phyloP scores from a whole-genome alignment of 1,284 basidiomycete genomes.

The Melampsora occidentalis region DNA sequence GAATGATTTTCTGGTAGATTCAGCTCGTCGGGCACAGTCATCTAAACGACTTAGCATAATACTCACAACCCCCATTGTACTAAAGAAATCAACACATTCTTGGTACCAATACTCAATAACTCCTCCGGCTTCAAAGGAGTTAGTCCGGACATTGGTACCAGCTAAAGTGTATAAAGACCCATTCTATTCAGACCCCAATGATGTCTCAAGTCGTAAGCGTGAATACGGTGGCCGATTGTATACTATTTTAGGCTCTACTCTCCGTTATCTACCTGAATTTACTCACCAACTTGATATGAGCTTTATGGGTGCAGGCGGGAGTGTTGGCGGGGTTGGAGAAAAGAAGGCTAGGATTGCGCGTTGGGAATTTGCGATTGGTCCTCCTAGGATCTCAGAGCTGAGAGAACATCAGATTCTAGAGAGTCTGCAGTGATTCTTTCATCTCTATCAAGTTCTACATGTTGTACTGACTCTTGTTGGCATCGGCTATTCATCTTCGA shows the following conservation, averaged over 20 bases:
- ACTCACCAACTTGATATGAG: constrained; percentile 40
- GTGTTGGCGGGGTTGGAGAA: not conserved
- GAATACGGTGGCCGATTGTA: constrained; percentile 80
- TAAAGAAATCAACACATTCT: not conserved
- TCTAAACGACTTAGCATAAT: constrained; percentile 26
- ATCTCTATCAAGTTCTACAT: not conserved
- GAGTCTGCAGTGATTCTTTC: not conserved
- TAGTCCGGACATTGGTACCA: constrained; percentile 64
- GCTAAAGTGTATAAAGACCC: constrained; percentile 70
- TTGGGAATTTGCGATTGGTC: constrained; percentile 73
- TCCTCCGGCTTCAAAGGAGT: constrained; percentile 62
- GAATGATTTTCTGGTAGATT: not conserved
- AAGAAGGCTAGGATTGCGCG: constrained; percentile 49
- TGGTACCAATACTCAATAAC: constrained; percentile 60
- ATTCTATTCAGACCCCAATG: constrained; percentile 70
- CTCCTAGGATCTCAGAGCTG: constrained; percentile 63
- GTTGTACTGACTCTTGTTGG: not conserved
- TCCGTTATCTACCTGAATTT: constrained; percentile 53
- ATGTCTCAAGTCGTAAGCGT: constrained; percentile 67
- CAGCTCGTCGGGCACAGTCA: not conserved
- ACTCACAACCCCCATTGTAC: constrained; percentile 19
- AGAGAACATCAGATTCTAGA: constrained; percentile 54
- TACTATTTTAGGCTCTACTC: constrained; percentile 60
- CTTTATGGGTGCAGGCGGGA: not conserved
- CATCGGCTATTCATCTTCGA: not conserved